Percentiles rank a stretch among this genome's conserved stretches.
These are phyloP conservation scores for Peniophora sp. DNA, from an alignment of 1,284 basidiomycete species.

Conservation along the genomic window DNA sequence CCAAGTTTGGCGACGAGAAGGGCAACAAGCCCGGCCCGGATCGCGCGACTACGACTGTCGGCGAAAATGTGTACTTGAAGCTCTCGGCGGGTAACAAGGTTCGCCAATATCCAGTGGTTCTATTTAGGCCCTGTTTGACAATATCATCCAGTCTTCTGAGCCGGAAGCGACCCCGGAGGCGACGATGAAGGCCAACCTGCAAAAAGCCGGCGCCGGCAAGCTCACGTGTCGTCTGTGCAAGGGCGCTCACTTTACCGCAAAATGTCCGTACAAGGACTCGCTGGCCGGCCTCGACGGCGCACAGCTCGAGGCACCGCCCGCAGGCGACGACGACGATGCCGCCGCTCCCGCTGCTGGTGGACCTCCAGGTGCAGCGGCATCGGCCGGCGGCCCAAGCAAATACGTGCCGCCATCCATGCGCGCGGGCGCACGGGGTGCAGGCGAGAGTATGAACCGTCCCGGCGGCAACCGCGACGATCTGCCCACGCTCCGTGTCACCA, in stretches of 20 bases:
- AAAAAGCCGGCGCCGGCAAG: slow-evolving; percentile 73
- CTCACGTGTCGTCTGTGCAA: slow-evolving; percentile 94
- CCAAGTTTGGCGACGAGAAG: slow-evolving; percentile 92
- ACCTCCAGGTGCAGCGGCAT: slow-evolving; percentile 22
- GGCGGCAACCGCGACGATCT: slow-evolving; percentile 74
- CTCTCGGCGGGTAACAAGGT: slow-evolving; percentile 83
- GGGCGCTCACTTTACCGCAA: slow-evolving; percentile 96
- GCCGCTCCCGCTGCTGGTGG: slow-evolving; percentile 32
- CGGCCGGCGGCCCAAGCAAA: slow-evolving; percentile 47
- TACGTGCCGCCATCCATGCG: slow-evolving; percentile 94
- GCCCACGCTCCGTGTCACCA: slow-evolving; percentile 95
- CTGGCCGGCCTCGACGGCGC: slow-evolving; percentile 69
- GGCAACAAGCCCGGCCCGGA: slow-evolving; percentile 87
- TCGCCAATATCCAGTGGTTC: slow-evolving; percentile 7
- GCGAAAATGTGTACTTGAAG: slow-evolving; percentile 85
- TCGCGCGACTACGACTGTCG: slow-evolving; percentile 91
- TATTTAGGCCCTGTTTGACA: not conserved
- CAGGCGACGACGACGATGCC: slow-evolving; percentile 44
- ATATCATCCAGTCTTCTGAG: slow-evolving; percentile 37
- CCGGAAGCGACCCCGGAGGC: slow-evolving; percentile 68
- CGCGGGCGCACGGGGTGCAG: slow-evolving; percentile 58
- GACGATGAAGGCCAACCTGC: slow-evolving; percentile 63
- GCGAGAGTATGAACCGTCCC: slow-evolving; percentile 73
- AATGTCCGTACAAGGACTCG: slow-evolving; percentile 97
- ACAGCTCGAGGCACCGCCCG: slow-evolving; percentile 34